phyloP scores from a whole-genome alignment of 345 rosid genomes.

The Triadica sebifera region DNA sequence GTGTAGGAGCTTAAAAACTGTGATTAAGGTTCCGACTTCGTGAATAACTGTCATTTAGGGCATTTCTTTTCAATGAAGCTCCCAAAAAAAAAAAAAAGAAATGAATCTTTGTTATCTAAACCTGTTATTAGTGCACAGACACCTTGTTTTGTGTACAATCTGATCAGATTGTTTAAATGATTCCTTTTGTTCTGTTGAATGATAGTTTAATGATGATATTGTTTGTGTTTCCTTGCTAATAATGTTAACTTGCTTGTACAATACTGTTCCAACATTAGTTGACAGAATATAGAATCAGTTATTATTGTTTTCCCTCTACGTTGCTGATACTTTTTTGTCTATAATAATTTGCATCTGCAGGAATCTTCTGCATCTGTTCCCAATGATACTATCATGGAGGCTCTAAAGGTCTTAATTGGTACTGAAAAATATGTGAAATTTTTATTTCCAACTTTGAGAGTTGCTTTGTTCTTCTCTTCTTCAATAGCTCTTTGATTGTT shows the following conservation, averaged over 20 bases:
- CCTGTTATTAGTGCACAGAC: too few species aligned
- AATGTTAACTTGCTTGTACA: neutral
- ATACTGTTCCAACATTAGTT: too few species aligned
- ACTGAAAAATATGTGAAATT: neutral
- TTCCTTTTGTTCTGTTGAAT: neutral
- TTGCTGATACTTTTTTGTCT: slow-evolving; percentile 6
- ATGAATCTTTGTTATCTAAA: too few species aligned
- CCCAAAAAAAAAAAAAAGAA: too few species aligned
- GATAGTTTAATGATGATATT: neutral
- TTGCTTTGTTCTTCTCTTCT: too few species aligned
- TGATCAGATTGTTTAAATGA: neutral
- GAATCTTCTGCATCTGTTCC: slow-evolving; percentile 58
- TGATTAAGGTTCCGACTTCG: too few species aligned
- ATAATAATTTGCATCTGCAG: slow-evolving; percentile 38
- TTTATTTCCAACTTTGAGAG: neutral
- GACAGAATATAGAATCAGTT: neutral
- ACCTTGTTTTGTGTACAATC: too few species aligned
- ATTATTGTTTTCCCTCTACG: neutral
- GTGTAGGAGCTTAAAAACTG: too few species aligned
- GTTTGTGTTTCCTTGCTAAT: too few species aligned
- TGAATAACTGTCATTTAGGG: too few species aligned
- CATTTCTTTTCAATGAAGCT: too few species aligned
- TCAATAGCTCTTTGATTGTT: neutral
- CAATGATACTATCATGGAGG: slow-evolving; percentile 51
- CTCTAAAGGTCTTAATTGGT: slow-evolving; percentile 77